Base-by-base conservation (phyloP, 1,139 yeast species). In the Suhomyces bolitotheri region DNA sequence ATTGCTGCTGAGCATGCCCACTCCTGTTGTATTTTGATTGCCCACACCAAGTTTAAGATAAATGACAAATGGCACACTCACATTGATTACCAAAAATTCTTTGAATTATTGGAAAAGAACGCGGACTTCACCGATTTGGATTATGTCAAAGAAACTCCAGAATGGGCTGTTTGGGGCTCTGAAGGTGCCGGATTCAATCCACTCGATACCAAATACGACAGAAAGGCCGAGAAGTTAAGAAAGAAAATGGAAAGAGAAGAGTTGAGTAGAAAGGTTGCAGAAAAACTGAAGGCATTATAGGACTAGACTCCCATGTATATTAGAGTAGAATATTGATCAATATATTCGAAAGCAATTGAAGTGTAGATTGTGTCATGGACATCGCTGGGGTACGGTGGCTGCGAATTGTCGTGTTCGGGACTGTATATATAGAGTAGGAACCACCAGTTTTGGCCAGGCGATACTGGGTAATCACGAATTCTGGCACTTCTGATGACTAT, bases 1-100 rank as follows among this genome's bases (percentile, higher is more conserved):
- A 69, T 89, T 40, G 96, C 97, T 7, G 95, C 97, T 0, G 97
- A 89, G 57, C 97, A 89, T 59, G 95, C 96, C 0, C 97, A 89
- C 57, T 84, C 95, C 5, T 89, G 96, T 63, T 89, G 97, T 66
- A 83, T 89, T 17, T 68, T 89, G 45, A 78, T 90, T 51, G 96
- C 96, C 0, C 84, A 83, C 46, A 71, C 70, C 31, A 78, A 80
- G 51, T 89, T 88, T 66, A 71, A 76, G 48, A 79, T 81, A 39
- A 62, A 84, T 51, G 82, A 76, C 19, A 76, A 74, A 45, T 89
- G 97, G 97, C 77, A 80, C 56, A 89, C 97, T 1, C 96, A 89
- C 54, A 89, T 89, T 40, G 85, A 89, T 58, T 90, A 89, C 58
- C 75, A 80, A 7, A 78, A 68, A 45, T 89, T 85, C 59, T 90